A percentile compares a stretch with the other conserved stretches of the same genome.
Evolutionary conservation across 1,284 basidiomycete genomes (phyloP).

Genomic region (Melampsora larici-populina): DNA sequence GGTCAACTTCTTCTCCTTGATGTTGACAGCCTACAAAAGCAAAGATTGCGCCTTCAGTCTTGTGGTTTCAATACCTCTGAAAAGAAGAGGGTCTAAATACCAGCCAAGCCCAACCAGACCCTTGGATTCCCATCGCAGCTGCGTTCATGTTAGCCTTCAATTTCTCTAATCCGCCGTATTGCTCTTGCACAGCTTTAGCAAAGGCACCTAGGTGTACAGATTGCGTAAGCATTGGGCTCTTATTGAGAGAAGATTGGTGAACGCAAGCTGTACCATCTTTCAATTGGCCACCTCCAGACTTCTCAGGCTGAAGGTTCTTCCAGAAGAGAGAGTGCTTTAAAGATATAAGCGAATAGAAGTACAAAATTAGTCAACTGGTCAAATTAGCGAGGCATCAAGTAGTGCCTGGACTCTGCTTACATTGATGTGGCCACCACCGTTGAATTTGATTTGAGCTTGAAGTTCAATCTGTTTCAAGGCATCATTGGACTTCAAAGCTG

Average conservation of each 20-base stretch:
- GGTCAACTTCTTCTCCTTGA: slow-evolving; percentile 71
- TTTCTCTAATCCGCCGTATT: slow-evolving; percentile 78
- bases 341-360: neutral
- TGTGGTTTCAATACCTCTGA: neutral
- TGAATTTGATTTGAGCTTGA: slow-evolving; percentile 82
- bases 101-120: slow-evolving; percentile 97
- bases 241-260: neutral
- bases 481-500: slow-evolving; percentile 61
- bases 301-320: slow-evolving; percentile 82
- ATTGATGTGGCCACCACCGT: slow-evolving; percentile 69
- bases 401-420: neutral
- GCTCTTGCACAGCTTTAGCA: slow-evolving; percentile 73
- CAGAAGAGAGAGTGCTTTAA: slow-evolving; percentile 92
- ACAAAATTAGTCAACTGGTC: slow-evolving; percentile 63
- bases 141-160: slow-evolving; percentile 78
- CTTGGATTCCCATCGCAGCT: slow-evolving; percentile 88
- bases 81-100: slow-evolving; percentile 5
- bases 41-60: neutral
- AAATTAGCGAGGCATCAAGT: slow-evolving; percentile 2
- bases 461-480: slow-evolving; percentile 79
- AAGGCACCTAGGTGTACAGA: slow-evolving; percentile 61
- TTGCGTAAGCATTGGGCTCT: too few species aligned
- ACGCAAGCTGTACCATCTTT: slow-evolving; percentile 50
- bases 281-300: slow-evolving; percentile 63
- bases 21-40: slow-evolving; percentile 64